Base-by-base conservation (phyloP, 192 early-diverging fungal species). In the Gigaspora rosea region DNA sequence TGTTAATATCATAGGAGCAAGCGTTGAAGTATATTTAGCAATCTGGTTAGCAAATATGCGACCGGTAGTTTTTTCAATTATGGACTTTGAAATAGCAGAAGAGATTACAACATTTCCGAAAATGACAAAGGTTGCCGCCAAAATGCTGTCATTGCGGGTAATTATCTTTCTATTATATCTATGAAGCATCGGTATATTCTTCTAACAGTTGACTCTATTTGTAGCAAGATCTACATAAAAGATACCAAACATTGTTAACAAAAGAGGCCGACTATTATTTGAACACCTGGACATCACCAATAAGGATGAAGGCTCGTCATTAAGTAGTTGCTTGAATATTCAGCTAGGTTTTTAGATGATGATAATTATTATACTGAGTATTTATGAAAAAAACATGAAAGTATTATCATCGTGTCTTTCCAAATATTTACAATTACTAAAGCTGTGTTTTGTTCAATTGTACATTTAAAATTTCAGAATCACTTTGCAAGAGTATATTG, bases 41-140 rank as follows among this genome's bases (percentile, higher is more conserved):
- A 71, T 18, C 22, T 54, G 69, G 49, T n/a, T 36, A 71, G 49
- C 50, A 71, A 71, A 51, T 27, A 51, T 71, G 69, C 69, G 11
- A 73, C 56, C 56, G 8, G 27, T 73, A 73, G 71, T 73, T 73
- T 73, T 73, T 73, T 48, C 10, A 46, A 73, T 73, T 59, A 73
- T 59, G 54, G 36, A 73, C 32, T 73, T 73, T 20, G 71, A 73
- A 41, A 73, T 73, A 73, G 12, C 35, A 49, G 56, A 73, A 73
- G 35, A 73, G 36, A 35, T 70, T 52, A 70, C 16, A 32, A 35
- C 48, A 70, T 70, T 70, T 51, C 36, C 54, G 1, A 73, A 73
- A 73, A n/a, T 73, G 54, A 73, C 41, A 59, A 73, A 73, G 20
- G 56, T 73, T 59, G 71, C 56, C 9, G 56, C 71, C 48, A 73